Base-by-base conservation (phyloP, 2,329 filamentous ascomycete species). In the Pestalotiopsis sp. region DNA sequence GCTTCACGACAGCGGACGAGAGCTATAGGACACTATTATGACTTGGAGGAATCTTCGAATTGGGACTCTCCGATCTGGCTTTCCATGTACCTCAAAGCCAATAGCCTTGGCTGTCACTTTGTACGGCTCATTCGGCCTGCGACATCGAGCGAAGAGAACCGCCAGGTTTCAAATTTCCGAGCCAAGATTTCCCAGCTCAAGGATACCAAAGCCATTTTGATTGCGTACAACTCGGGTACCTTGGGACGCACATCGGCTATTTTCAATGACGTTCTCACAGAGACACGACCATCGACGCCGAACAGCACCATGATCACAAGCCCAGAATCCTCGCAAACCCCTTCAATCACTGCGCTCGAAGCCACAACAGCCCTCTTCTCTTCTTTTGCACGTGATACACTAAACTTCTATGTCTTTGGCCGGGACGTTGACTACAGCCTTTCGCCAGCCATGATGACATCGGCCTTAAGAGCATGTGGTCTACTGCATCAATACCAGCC, bases 401-500 rank as follows among this genome's bases (percentile, higher is more conserved):
- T 94, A 83, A 88, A 90, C 64, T 89, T 93, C 67, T 92, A 92
- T 72, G 90, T 94, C 41, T 87, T 94, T 65, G 92, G 92, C 20
- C 90, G 88, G 66, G 90, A 90, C 67, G 88, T 92, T 9, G 87
- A 85, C 64, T 93, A 92, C 80, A 93, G 90, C 75, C 78, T 94
- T 67, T 94, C 92, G 0, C 92, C 92, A 1, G 90, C 90, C 6
- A 94, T 94, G 91, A 92, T 94, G 77, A 92, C 90, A 67, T 85
- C 90, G 4, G 92, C 92, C 0, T 89, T 92, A 68, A 82, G 85
- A 66, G 86, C 85, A 1, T 92, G 89, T 71, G 92, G 92, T 0
- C 88, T 94, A 76, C 89, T 88, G 0, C 92, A 94, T 73, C 79
- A 84, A 5, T 94, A 93, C 75, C 80, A 83, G 17, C 88, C 89